These are phyloP conservation scores for Pseudopyricularia javanii DNA, from an alignment of 2,329 filamentous ascomycete genomes.

Conservation along the genomic window DNA sequence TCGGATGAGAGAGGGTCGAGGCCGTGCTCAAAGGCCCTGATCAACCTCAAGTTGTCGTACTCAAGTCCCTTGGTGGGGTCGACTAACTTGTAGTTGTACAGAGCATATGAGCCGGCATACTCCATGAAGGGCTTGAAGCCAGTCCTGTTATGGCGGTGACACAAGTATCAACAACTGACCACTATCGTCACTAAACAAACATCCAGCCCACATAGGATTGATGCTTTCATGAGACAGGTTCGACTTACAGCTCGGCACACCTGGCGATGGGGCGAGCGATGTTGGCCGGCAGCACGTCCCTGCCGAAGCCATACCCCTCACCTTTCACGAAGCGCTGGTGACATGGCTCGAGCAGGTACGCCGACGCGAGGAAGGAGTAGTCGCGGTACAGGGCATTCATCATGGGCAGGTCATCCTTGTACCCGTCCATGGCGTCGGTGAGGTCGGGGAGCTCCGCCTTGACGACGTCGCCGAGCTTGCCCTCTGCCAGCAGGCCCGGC, in stretches of 20 bases:
- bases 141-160: slow-evolving; percentile 20
- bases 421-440: slow-evolving; percentile 58
- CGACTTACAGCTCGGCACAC: slow-evolving; percentile 71
- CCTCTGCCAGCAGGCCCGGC: slow-evolving; percentile 65
- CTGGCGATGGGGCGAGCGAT: slow-evolving; percentile 74
- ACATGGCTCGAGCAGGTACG: slow-evolving; percentile 85
- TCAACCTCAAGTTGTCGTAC: slow-evolving; percentile 63
- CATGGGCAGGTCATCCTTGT: slow-evolving; percentile 59
- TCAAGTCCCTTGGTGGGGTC: slow-evolving; percentile 44
- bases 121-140: slow-evolving; percentile 92
- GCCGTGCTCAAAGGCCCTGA: slow-evolving; percentile 84
- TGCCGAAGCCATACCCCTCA: slow-evolving; percentile 65
- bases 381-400: slow-evolving; percentile 84
- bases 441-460: slow-evolving; percentile 66
- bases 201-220: background rate
- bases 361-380: slow-evolving; percentile 82
- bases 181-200: background rate
- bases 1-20: slow-evolving; percentile 80
- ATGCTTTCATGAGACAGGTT: background rate
- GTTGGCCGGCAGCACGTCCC: slow-evolving; percentile 58
- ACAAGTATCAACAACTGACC: too few relatives aligned
- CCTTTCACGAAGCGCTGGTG: slow-evolving; percentile 62
- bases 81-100: slow-evolving; percentile 53
- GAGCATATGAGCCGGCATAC: slow-evolving; percentile 57
- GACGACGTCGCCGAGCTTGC: slow-evolving; percentile 64